phyloP scores from a whole-genome alignment of 2,329 filamentous ascomycete species.

The Paramyrothecium roridum region DNA sequence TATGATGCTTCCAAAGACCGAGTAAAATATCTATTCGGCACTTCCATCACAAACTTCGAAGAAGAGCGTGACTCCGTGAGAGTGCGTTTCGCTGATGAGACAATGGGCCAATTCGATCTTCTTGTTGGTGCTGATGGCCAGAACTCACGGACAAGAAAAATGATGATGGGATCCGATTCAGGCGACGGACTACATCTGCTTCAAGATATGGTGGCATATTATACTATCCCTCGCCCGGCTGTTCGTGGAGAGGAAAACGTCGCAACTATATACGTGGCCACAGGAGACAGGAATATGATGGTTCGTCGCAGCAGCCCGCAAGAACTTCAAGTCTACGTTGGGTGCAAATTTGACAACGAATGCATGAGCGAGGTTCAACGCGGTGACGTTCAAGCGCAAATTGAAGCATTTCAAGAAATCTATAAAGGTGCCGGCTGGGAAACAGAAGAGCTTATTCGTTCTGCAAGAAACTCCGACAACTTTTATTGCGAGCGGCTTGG shows the following conservation, averaged over 20 bases:
- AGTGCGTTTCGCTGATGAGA: constrained; percentile 37
- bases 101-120: constrained; percentile 41
- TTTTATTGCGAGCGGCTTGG: constrained; percentile 39
- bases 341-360: constrained; percentile 8
- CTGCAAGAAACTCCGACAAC: constrained; percentile 27
- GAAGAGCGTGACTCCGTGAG: constrained; percentile 14
- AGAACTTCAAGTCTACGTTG: constrained; percentile 28
- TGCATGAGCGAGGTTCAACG: constrained; percentile 10
- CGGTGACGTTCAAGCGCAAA: constrained; percentile 25
- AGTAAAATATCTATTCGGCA: constrained; percentile 22
- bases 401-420: constrained; percentile 24
- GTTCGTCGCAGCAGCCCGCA: constrained; percentile 22
- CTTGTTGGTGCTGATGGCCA: constrained; percentile 50
- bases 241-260: constrained; percentile 13
- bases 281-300: constrained; percentile 25
- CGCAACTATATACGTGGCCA: constrained; percentile 23
- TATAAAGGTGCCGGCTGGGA: constrained; percentile 38
- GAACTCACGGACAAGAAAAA: constrained; percentile 40
- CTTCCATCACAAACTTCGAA: constrained; percentile 17
- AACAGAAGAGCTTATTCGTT: constrained; percentile 20
- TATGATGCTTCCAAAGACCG: constrained; percentile 22
- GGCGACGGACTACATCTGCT: constrained; percentile 12
- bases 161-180: constrained; percentile 16
- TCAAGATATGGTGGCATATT: constrained; percentile 21
- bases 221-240: constrained; percentile 12